Base-by-base conservation (phyloP, 257 asterid species). In the Petrea volubilis region DNA sequence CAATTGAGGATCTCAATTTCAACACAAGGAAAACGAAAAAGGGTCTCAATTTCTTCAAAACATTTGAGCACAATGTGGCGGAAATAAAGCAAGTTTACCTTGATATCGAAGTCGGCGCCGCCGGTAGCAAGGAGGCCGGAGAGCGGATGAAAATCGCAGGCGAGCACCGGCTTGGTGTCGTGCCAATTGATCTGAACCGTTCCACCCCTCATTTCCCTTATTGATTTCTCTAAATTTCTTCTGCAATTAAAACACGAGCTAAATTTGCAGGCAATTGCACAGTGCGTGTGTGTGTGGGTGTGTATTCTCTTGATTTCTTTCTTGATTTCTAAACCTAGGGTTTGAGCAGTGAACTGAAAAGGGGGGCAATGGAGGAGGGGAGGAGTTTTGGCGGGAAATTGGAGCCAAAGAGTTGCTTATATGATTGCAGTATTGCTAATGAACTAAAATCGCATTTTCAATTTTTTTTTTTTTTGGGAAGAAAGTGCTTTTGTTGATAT, bases 131-230 rank as follows among this genome's bases (percentile, higher is more conserved):
- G 87, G 70, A 90, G 71, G 24, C 86, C 89, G 43, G 95, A 83
- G 63, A 67, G 23, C 9, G 95, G 94, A 74, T 95, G 96, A 71
- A 95, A 90, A 85, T 95, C 97, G 68, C 95, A 87, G 86, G 96
- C 78, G 72, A 95, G 86, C 13, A 95, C 97, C 60, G 99, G 98
- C 79, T 86, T 90, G 10, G 88, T 79, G 62, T 84, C 96, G 83
- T 95, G 99, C 99, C 99, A 95, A 71, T 90, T 88, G 74, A 95
- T 91, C 85, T 93, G 98, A 43, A 85, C 80, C 3, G 97, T 85
- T 61, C 98, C 98, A 25, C 97, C 98, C 72, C 75, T 91, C 98
- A 93, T 93, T 55, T 50, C n/a, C n/a, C 33, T n/a, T 60, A 25
- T 38, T 36, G 20, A 8, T 38, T 21, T 6, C 50, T 10, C 51